Conservation (phyloP, 106 monocot genomes). For the Alisma plantagoaquatica region DNA sequence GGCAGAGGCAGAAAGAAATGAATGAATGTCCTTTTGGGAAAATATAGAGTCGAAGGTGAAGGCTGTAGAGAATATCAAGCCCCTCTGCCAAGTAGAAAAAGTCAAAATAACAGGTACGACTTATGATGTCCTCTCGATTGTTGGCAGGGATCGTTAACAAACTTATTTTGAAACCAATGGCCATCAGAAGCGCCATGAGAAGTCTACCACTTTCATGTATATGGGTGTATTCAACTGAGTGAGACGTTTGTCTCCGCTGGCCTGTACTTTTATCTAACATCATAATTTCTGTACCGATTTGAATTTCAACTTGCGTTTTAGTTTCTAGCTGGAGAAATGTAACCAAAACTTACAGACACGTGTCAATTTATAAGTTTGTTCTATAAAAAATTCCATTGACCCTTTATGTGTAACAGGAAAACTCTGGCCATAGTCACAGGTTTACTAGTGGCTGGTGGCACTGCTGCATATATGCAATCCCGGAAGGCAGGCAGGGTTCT, state of each 20-base stretch:
- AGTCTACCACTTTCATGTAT: too few relatives aligned
- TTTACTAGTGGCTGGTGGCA: constrained; percentile 62
- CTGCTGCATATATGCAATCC: constrained; percentile 57
- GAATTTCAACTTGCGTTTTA: neutral
- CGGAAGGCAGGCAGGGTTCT: constrained; percentile 16
- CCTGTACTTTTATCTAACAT: neutral
- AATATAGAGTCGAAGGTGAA: too few relatives aligned
- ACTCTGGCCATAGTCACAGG: constrained; percentile 56
- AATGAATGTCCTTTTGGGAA: too few relatives aligned
- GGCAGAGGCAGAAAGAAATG: too few relatives aligned
- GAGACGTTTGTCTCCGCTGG: neutral
- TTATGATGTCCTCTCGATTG: too few relatives aligned
- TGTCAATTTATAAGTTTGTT: neutral
- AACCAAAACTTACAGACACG: neutral
- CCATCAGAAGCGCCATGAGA: too few relatives aligned
- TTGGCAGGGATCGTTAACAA: too few relatives aligned
- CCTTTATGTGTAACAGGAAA: constrained; percentile 35
- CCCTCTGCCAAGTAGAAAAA: too few relatives aligned
- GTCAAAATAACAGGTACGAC: too few relatives aligned
- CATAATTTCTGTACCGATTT: neutral
- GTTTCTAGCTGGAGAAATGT: too few relatives aligned
- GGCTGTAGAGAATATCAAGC: too few relatives aligned
- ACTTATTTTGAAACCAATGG: too few relatives aligned
- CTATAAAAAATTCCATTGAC: neutral
- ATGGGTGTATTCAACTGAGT: neutral